Base-by-base conservation (phyloP, 371 early-diverging fungal species). In the Parasitella parasitica region DNA sequence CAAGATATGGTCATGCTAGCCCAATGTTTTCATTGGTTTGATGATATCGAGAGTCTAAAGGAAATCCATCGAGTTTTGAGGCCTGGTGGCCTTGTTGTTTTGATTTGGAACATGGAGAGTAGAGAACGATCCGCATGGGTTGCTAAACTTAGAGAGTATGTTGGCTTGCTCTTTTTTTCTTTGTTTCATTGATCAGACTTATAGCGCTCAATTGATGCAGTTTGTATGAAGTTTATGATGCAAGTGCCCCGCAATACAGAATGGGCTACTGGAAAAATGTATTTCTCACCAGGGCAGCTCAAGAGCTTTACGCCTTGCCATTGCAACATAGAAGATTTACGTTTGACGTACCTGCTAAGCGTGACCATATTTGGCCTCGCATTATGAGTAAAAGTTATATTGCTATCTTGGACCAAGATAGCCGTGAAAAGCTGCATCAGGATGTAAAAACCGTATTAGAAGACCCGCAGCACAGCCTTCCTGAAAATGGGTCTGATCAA, bases 11-110 rank as follows among this genome's bases (percentile, higher is more conserved):
- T 85, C 2, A 59, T 77, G 13, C 61, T 82, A 15, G 85, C 84
- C 12, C 85, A 85, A 54, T 81, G 83, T 6, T 85, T 84, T 37
- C 86, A 85, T 52, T 85, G 86, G 86, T 85, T 83, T 67, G 81
- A 76, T 41, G 73, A 77, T 50, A 48, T 76, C 6, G 54, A 70
- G 27, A 72, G 77, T 20, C 54, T 85, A 7, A 36, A 43, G 7
- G 86, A 85, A 56, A 69, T 82, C n/a, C 68, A 72, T 32, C 77
- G 86, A 34, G 77, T 84, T 0, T 57, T 85, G 50, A 76, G 80
- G 46, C 74, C 77, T 6, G 66, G 67, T 2, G 86, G 86, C 3
- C 26, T 57, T 4, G 9, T 79, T 8, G 58, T 75, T 1, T 43
- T 84, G n/a, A 69, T 80, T 2, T 84, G 84, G 83, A 83, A 83